Conservation (phyloP, 208 protist species). For the Trichomonas tenax region DNA sequence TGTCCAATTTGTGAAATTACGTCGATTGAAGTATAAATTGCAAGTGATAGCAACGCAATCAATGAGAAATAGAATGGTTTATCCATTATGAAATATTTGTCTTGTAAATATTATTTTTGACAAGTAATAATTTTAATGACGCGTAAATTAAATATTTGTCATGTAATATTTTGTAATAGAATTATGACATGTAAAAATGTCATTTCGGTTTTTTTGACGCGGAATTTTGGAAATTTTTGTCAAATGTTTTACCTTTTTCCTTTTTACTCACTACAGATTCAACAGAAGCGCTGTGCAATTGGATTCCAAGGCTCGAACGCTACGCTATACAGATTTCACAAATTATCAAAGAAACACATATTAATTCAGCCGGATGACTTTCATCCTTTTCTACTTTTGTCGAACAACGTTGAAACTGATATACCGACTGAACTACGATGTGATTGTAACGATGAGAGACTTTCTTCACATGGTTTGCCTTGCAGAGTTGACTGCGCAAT, state of each 20-base stretch:
- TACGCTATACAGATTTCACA: not conserved
- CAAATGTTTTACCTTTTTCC: no score
- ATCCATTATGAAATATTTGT: not conserved
- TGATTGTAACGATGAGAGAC: not conserved
- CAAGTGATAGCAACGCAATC: not conserved
- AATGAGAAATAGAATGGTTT: not conserved
- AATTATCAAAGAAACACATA: not conserved
- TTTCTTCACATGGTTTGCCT: not conserved
- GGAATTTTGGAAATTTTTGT: no score
- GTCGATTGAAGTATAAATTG: not conserved
- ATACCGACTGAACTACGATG: not conserved
- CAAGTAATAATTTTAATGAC: no score
- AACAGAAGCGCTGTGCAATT: not conserved
- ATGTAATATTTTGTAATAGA: no score
- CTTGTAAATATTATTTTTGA: no score
- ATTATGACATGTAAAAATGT: no score
- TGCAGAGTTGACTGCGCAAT: not conserved
- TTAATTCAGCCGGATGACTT: not conserved
- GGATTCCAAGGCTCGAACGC: not conserved
- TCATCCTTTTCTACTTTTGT: not conserved
- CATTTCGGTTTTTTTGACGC: no score
- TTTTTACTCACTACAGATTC: no score
- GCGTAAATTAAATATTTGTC: no score
- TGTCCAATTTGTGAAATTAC: not conserved
- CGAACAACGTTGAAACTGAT: not conserved